Conservation (phyloP, 441 rosid genomes). For the Aquilaria agallochum region DNA sequence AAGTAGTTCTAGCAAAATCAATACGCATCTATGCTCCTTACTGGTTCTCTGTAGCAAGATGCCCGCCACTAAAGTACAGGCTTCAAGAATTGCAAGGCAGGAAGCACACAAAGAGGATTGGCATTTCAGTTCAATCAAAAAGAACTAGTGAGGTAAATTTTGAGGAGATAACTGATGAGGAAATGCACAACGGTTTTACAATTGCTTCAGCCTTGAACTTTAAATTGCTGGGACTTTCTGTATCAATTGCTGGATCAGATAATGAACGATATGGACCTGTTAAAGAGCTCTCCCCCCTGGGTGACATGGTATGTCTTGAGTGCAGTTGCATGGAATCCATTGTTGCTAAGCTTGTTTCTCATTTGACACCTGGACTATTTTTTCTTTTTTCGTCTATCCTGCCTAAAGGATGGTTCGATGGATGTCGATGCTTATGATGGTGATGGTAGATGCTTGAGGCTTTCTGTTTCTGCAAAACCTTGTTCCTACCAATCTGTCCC, state of each 20-base stretch:
- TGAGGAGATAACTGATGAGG: constrained; percentile 80
- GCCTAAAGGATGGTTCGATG: constrained; percentile 88
- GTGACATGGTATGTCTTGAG: constrained; percentile 71
- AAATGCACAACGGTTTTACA: constrained; percentile 79
- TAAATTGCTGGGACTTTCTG: constrained; percentile 65
- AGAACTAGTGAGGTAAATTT: constrained; percentile 34
- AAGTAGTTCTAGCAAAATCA: constrained; percentile 47
- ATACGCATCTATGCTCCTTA: constrained; percentile 88
- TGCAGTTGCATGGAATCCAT: constrained; percentile 13
- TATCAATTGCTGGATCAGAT: constrained; percentile 51
- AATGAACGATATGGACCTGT: constrained; percentile 67
- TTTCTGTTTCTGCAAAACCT: constrained; percentile 84
- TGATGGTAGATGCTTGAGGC: constrained; percentile 75
- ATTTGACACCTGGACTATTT: constrained; percentile 9
- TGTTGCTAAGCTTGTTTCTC: constrained; percentile 11
- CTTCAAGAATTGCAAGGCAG: constrained; percentile 58
- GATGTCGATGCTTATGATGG: constrained; percentile 77
- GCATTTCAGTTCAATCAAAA: constrained; percentile 53
- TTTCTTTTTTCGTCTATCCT: constrained; percentile 14
- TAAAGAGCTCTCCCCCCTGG: constrained; percentile 86
- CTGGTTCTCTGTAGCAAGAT: constrained; percentile 88
- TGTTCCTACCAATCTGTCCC: constrained; percentile 87
- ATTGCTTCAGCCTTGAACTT: constrained; percentile 95
- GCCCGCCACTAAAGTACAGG: constrained; percentile 77
- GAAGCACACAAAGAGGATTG: constrained; percentile 49